These are phyloP conservation scores for Rhizophlyctis rosea DNA, from an alignment of 192 early-diverging fungal genomes.

Conservation along the genomic window DNA sequence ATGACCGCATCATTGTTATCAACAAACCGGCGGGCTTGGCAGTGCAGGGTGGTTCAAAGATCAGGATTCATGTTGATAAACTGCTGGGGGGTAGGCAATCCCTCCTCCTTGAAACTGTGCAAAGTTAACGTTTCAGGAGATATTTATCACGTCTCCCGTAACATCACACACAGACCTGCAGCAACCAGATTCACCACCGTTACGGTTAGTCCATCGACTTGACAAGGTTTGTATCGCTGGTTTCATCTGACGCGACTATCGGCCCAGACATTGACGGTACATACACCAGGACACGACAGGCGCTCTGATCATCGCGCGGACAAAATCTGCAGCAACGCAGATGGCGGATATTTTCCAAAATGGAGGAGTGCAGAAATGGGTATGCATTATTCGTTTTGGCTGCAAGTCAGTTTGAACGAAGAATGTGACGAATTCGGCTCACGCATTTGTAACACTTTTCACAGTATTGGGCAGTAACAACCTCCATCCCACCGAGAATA, in stretches of 20 bases:
- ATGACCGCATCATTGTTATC: constrained; percentile 41
- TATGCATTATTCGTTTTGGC: background rate
- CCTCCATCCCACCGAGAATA: background rate
- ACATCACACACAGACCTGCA: background rate
- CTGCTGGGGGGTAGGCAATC: constrained; percentile 29
- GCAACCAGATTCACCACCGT: constrained; percentile 19
- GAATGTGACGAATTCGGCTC: background rate
- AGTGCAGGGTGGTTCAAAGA: constrained; percentile 50
- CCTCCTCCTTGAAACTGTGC: too few species aligned
- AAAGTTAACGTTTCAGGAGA: background rate
- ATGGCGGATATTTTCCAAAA: constrained; percentile 31
- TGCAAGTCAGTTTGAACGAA: background rate
- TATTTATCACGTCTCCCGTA: background rate
- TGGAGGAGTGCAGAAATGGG: constrained; percentile 13
- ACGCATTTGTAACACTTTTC: background rate
- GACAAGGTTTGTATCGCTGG: constrained; percentile 34
- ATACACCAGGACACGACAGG: constrained; percentile 50
- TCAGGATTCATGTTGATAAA: constrained; percentile 23
- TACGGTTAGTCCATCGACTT: constrained; percentile 47
- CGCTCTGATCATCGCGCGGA: constrained; percentile 41
- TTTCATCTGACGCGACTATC: background rate
- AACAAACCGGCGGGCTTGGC: constrained; percentile 43
- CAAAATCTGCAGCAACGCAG: constrained; percentile 35
- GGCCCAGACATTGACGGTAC: too few species aligned
- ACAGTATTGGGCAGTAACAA: background rate